Evolutionary conservation across 2,329 filamentous ascomycete species (phyloP), one percentile per base, ranked within the genome.

Genomic region (Nannizziopsis barbatae): DNA sequence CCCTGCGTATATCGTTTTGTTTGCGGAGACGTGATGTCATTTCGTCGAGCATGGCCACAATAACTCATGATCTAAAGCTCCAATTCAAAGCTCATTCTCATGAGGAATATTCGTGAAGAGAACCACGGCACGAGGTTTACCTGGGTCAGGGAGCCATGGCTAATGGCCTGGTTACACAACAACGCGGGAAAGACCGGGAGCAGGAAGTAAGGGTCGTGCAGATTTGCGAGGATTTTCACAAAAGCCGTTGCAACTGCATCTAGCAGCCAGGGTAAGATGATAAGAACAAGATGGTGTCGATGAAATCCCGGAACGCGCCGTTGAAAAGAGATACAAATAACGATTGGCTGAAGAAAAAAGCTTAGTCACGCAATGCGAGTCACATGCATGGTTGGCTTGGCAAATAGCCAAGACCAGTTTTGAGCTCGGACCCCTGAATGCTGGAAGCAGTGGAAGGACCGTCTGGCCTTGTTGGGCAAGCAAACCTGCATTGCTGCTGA

Each of bases 1-100:
- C 50, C 42, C 27, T 47, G 30, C 42, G 43, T 35, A 50, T 41
- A 35, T 33, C 38, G 27, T 18, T 32, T 17, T 50, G 47, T 17
- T 10, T 36, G 20, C 42, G 47, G 17, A 41, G 36, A 27, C 41
- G 31, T 14, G 47, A 39, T 30, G 20, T 41, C 41, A 45, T 50
- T 9, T 36, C 27, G 14, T 32, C n/a, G 9, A 18, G 11, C n/a
- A n/a, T 27, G 22, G 22, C 22, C 38, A 20, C 3, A 41, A 20
- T 20, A 41, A 20, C 12, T 41, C 38, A 20, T 20, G 38, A 36
- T 15, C 33, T 12, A 15, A 36, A 15, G 10, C 10, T n/a, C 33
- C 5, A 9, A 3, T 12, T 36, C 12, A 15, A 3, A 15, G 15
- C 33, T 15, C 33, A 15, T 5, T 15, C 11, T 39, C 36, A 14